phyloP scores from a whole-genome alignment of 805 yeast species.

The Ogataea glucozyma region DNA sequence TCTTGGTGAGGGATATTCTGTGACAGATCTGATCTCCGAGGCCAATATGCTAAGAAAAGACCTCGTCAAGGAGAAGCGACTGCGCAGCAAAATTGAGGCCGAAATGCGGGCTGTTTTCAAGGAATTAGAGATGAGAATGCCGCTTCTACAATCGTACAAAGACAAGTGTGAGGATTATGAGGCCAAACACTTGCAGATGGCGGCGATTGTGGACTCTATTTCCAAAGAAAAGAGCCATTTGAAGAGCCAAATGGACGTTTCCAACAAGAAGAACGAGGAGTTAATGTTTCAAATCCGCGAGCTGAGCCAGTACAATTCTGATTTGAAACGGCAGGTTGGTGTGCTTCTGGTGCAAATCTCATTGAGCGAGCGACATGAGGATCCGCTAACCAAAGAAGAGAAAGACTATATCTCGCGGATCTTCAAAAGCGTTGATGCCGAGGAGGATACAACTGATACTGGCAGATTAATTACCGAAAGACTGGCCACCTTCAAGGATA shows the following conservation, averaged over 20 bases:
- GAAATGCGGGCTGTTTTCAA: conserved; percentile 71
- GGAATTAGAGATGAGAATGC: conserved; percentile 79
- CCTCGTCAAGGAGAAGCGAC: conserved; percentile 65
- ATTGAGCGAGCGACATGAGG: conserved; percentile 53
- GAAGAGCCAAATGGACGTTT: conserved; percentile 22
- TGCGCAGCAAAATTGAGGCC: conserved; percentile 66
- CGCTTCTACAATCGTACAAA: conserved; percentile 67
- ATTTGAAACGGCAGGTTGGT: conserved; percentile 83
- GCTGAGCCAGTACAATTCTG: conserved; percentile 60
- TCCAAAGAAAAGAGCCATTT: conserved; percentile 42
- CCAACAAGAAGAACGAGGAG: conserved; percentile 39
- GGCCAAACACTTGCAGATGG: conserved; percentile 54
- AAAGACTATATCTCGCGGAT: conserved; percentile 61
- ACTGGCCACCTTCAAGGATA: conserved; percentile 65
- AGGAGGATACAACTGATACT: conserved; percentile 55
- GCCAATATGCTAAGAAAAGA: conserved; percentile 64
- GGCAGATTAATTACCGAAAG: conserved; percentile 71
- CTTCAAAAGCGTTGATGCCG: conserved; percentile 32
- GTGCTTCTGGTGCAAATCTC: conserved; percentile 66
- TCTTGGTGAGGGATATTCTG: conserved; percentile 49
- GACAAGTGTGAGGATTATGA: conserved; percentile 58
- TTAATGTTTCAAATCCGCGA: conserved; percentile 47
- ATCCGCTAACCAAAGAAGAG: conserved; percentile 66
- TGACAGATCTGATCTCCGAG: conserved; percentile 67
- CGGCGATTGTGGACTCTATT: conserved; percentile 54